Conservation (phyloP, 2,329 filamentous ascomycete genomes). For the Didymella pinodella region DNA sequence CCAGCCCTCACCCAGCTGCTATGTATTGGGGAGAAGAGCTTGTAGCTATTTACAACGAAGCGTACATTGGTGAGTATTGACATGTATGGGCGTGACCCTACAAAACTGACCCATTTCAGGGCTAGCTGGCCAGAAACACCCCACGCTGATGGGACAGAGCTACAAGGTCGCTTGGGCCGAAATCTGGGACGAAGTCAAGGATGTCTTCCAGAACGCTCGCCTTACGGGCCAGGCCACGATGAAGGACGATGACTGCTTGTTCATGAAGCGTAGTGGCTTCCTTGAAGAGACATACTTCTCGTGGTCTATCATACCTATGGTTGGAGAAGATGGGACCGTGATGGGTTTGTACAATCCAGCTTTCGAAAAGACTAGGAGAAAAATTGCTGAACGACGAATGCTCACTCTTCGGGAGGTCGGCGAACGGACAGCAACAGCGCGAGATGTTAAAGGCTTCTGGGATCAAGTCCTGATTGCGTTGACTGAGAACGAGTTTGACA, state of each 20-base stretch:
- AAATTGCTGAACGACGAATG: conserved; percentile 82
- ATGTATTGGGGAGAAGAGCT: conserved; percentile 81
- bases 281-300: conserved; percentile 84
- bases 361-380: conserved; percentile 81
- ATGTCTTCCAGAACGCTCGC: conserved; percentile 72
- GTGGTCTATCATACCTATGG: conserved; percentile 80
- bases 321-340: conserved; percentile 76
- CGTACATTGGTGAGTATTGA: conserved; percentile 58
- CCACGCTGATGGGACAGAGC: conserved; percentile 74
- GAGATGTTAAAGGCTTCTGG: conserved; percentile 78
- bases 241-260: conserved; percentile 83
- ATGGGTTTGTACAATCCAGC: conserved; percentile 80
- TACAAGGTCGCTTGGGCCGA: conserved; percentile 76
- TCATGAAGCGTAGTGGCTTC: conserved; percentile 72
- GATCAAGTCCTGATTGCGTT: conserved; percentile 71
- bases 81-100: background rate
- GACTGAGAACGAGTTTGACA: conserved; percentile 76
- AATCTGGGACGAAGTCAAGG: conserved; percentile 75
- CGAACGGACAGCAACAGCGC: conserved; percentile 75
- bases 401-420: conserved; percentile 79
- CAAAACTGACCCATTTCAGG: conserved; percentile 28
- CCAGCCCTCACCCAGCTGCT: conserved; percentile 64
- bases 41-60: conserved; percentile 75
- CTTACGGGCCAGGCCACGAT: conserved; percentile 78
- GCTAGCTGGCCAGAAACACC: conserved; percentile 81